Evolutionary conservation across 306 rosid species (phyloP).

Genomic region (Comarum palustre): DNA sequence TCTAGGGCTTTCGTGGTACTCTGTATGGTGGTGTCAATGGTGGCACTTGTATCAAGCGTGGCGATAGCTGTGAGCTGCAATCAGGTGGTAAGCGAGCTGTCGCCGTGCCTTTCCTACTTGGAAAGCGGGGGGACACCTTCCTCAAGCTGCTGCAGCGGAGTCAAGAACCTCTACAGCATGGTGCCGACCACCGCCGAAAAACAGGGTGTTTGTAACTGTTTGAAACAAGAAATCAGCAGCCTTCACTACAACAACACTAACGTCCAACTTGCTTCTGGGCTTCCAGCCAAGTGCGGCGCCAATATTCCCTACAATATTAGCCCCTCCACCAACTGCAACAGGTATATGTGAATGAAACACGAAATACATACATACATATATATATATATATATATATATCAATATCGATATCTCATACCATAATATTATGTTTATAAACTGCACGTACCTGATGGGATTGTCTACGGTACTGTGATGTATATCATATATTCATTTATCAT

Average conservation of each 20-base stretch:
- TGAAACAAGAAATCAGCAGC: constrained; percentile 28
- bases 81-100: constrained; percentile 24
- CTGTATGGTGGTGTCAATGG: background rate
- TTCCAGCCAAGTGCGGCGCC: constrained; percentile 33
- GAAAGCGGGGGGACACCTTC: constrained; percentile 24
- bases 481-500: no score
- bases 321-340: constrained; percentile 30
- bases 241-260: constrained; percentile 17
- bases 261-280: constrained; percentile 31
- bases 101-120: constrained; percentile 44
- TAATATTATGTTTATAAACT: no score
- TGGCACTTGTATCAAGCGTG: background rate
- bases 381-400: no score
- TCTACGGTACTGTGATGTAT: no score
- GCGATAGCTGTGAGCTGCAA: background rate
- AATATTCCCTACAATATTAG: constrained; percentile 34
- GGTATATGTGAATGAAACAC: no score
- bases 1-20: background rate
- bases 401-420: no score
- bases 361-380: no score
- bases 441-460: no score
- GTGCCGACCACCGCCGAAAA: constrained; percentile 54
- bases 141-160: constrained; percentile 40
- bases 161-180: constrained; percentile 23
- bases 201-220: constrained; percentile 43